A percentile compares a stretch with the other conserved stretches of the same genome.
phyloP scores from a whole-genome alignment of 345 rosid genomes.

The Moricandia moricandioides region DNA sequence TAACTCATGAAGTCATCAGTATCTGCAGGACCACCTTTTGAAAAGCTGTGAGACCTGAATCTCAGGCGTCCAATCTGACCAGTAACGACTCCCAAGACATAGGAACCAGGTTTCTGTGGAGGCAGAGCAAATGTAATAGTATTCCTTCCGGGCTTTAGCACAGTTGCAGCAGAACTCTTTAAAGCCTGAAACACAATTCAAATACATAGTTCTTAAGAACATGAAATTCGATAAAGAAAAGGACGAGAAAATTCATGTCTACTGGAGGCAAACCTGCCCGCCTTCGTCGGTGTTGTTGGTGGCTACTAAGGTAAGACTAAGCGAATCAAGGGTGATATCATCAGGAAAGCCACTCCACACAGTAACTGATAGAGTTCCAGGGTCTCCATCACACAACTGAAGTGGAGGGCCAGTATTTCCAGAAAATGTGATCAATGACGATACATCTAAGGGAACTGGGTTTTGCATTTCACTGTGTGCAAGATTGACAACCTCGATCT shows the following conservation, averaged over 20 bases:
- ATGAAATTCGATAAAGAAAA: slow-evolving; percentile 1
- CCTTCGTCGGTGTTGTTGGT: slow-evolving; percentile 86
- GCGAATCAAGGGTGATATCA: slow-evolving; percentile 89
- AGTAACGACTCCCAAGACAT: slow-evolving; percentile 89
- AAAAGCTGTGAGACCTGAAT: slow-evolving; percentile 94
- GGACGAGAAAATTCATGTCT: neutral
- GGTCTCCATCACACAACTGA: slow-evolving; percentile 94
- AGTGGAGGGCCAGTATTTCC: slow-evolving; percentile 86
- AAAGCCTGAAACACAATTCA: slow-evolving; percentile 62
- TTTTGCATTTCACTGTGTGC: slow-evolving; percentile 94
- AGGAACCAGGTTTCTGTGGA: slow-evolving; percentile 91
- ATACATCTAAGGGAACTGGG: slow-evolving; percentile 92
- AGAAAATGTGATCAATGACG: slow-evolving; percentile 88
- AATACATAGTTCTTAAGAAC: slow-evolving; percentile 1
- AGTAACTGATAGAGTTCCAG: slow-evolving; percentile 75
- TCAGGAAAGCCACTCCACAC: slow-evolving; percentile 99
- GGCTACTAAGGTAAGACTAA: slow-evolving; percentile 85
- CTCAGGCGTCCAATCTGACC: slow-evolving; percentile 93
- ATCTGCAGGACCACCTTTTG: slow-evolving; percentile 94
- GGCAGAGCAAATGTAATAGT: slow-evolving; percentile 68
- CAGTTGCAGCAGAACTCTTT: slow-evolving; percentile 65
- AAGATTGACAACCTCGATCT: slow-evolving; percentile 78
- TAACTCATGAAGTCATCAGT: slow-evolving; percentile 95
- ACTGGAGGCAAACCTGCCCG: slow-evolving; percentile 61
- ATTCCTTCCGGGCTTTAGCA: slow-evolving; percentile 74